phyloP scores from a whole-genome alignment of 1,284 basidiomycete species.

The Agaricales sp. region DNA sequence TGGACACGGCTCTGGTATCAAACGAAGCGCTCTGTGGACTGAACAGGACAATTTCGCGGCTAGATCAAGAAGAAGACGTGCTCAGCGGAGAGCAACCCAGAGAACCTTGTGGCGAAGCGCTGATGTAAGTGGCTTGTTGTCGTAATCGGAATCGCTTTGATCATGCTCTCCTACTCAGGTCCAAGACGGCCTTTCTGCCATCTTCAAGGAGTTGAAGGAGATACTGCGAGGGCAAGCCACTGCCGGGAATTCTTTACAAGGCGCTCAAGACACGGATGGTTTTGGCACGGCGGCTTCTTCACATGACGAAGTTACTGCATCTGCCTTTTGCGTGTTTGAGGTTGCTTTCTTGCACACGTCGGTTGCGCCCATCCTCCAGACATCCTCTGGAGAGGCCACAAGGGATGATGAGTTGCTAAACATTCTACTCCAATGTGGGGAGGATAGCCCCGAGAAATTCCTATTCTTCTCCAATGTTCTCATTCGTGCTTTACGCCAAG shows the following conservation, averaged over 20 bases:
- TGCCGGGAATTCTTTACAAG: conserved; percentile 14
- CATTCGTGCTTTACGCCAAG: conserved; percentile 42
- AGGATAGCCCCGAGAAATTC: conserved; percentile 34
- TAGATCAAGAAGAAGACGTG: conserved; percentile 2
- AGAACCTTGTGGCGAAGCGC: conserved; percentile 47
- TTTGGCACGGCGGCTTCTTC: conserved; percentile 34
- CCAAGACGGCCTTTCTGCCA: conserved; percentile 36
- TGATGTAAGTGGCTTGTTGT: conserved; percentile 38
- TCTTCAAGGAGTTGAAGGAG: conserved; percentile 28
- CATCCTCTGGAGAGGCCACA: conserved; percentile 41
- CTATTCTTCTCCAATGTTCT: conserved; percentile 46
- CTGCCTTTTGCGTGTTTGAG: conserved; percentile 25
- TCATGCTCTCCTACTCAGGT: conserved; percentile 28
- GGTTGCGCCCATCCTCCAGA: conserved; percentile 49
- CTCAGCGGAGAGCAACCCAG: conserved; percentile 28
- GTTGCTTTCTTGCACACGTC: conserved; percentile 46
- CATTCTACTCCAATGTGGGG: conserved; percentile 40
- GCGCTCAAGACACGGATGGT: conserved; percentile 44
- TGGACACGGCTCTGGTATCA: conserved; percentile 57
- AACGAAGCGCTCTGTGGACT: conserved; percentile 13
- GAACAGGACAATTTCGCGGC: not conserved
- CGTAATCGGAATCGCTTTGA: not conserved
- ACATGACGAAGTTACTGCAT: conserved; percentile 18
- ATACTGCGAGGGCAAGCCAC: conserved; percentile 17
- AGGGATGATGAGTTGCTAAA: conserved; percentile 58